Evolutionary conservation across 192 early-diverging fungal species (phyloP), one percentile per base, ranked within the genome.

Genomic region (Coemansia biformis): DNA sequence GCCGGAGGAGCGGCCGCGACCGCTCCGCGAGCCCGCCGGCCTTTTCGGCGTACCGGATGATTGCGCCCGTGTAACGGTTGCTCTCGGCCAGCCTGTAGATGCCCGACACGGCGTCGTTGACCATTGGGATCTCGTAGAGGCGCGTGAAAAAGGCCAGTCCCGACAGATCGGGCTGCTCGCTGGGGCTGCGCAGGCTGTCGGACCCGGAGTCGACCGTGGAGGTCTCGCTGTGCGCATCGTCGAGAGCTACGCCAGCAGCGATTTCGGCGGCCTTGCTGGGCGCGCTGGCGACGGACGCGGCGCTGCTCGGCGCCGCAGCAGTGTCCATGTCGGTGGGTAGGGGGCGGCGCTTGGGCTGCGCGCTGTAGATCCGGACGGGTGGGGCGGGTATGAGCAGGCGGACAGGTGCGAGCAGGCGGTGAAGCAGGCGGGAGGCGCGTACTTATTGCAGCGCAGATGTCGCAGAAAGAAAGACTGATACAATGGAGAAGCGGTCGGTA

Each of bases 161-260:
- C 15, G 62, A 37, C 24, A 58, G 51, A 31, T 73, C 75, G 9
- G 49, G 3, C 38, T 36, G 43, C 39, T 64, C 75, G 44, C 50
- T 46, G 32, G 29, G 42, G 14, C 39, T 41, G 39, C 24, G 39
- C 24, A 12, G 14, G 39, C 12, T 19, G 12, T 63, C 64, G 15
- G 39, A 38, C 1, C 72, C 74, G 4, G 70, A 51, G 16, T 80
- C 79, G n/a, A 74, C 59, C 0, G 76, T 76, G 2, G 79, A 76
- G 17, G 76, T 76, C 31, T 77, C 76, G 46, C 72, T 78, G 45
- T 69, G 79, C 26, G 76, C 73, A 45, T 78, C 76, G 31, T 75
- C 66, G 21, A 46, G 54, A 15, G 54, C 62, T 17, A 51, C 43
- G 32, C 58, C 56, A n/a, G n/a, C n/a, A n/a, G n/a, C 14, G 54